A percentile compares a stretch with the other conserved stretches of the same genome.
Evolutionary conservation across 1,139 yeast species (phyloP).

Genomic region (Pichiaceae sp.): DNA sequence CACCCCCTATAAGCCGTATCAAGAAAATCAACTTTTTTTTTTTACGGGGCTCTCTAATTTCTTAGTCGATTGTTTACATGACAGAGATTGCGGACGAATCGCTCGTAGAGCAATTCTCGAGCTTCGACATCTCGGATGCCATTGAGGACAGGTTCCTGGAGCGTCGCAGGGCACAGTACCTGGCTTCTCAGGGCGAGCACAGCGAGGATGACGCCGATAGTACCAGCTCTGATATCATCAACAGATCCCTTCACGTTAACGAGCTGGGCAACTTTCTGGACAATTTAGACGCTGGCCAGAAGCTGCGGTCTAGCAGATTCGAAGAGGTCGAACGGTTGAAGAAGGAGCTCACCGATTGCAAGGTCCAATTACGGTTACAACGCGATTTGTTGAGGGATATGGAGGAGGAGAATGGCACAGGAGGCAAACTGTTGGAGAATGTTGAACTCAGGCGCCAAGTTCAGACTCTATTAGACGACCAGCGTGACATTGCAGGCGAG

Average conservation of each 20-base stretch:
- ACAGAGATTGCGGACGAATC: background rate
- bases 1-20: no score
- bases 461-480: background rate
- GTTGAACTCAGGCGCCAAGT: background rate
- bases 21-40: no score
- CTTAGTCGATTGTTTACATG: background rate
- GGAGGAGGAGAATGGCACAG: constrained; percentile 1
- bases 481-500: constrained; percentile 1
- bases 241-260: background rate
- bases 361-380: constrained; percentile 21
- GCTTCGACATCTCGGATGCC: constrained; percentile 12
- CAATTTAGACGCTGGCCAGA: background rate
- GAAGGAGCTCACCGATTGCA: constrained; percentile 21
- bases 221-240: background rate
- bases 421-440: background rate
- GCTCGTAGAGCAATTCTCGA: constrained; percentile 11
- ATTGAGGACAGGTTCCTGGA: background rate
- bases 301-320: background rate
- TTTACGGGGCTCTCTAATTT: no score
- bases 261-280: background rate
- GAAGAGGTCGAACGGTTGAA: constrained; percentile 16
- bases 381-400: constrained; percentile 18
- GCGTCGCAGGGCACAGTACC: background rate
- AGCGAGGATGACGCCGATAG: background rate
- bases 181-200: background rate